These are phyloP conservation scores for Phytopythium helicoides DNA, from an alignment of 352 stramenopile species.

Conservation along the genomic window DNA sequence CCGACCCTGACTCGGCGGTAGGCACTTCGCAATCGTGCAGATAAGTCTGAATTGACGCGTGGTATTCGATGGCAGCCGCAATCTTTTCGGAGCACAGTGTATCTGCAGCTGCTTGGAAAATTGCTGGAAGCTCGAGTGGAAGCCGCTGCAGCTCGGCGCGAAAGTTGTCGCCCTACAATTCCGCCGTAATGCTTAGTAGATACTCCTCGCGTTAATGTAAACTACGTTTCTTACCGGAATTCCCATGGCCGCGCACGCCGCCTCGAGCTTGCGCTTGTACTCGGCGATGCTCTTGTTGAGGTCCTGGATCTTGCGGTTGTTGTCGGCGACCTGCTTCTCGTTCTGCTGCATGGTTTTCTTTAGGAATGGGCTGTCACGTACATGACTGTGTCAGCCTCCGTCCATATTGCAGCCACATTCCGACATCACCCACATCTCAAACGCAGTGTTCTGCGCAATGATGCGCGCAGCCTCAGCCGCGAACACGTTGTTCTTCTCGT, in stretches of 20 bases:
- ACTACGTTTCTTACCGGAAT: no score
- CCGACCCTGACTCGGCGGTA: conserved; percentile 13
- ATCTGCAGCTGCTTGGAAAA: conserved; percentile 46
- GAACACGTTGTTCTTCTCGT: conserved; percentile 83
- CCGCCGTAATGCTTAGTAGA: not conserved
- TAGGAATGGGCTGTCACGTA: conserved; percentile 54
- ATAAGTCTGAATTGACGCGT: conserved; percentile 64
- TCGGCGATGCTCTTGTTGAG: conserved; percentile 66
- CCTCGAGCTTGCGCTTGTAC: conserved; percentile 67
- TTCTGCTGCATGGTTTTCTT: conserved; percentile 79
- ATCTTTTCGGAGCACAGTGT: conserved; percentile 43
- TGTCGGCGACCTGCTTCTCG: conserved; percentile 78
- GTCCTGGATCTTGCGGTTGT: conserved; percentile 80
- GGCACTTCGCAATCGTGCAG: conserved; percentile 53
- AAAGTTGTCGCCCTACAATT: conserved; percentile 44
- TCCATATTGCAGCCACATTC: not conserved
- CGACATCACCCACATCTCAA: conserved; percentile 53
- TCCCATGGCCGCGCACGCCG: conserved; percentile 51
- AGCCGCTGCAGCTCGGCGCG: conserved; percentile 61
- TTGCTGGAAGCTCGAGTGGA: conserved; percentile 47
- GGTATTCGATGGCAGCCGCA: conserved; percentile 47
- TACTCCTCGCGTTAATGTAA: not conserved
- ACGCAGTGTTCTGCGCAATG: conserved; percentile 72
- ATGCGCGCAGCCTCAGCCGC: conserved; percentile 68
- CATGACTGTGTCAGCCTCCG: not conserved